phyloP scores from a whole-genome alignment of 2,329 filamentous ascomycete genomes.

The Penicillium brasilianum region DNA sequence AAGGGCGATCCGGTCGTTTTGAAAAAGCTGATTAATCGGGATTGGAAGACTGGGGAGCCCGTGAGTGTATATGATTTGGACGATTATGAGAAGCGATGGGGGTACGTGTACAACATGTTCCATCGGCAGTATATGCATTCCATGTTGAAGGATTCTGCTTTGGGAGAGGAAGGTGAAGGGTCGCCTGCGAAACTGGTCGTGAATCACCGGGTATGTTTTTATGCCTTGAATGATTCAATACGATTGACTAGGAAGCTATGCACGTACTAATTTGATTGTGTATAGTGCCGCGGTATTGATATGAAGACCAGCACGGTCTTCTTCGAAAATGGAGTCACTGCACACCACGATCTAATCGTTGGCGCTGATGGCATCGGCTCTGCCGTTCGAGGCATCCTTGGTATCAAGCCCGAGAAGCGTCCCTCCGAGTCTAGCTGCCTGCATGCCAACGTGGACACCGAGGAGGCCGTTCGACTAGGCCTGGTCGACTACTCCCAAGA shows the following conservation, averaged over 20 bases:
- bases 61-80: constrained; percentile 67
- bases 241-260: too few relatives aligned
- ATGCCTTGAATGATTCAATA: too few relatives aligned
- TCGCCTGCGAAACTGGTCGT: constrained; percentile 59
- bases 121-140: constrained; percentile 71
- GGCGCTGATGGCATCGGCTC: constrained; percentile 73
- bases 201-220: constrained; percentile 55
- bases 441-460: constrained; percentile 67
- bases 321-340: constrained; percentile 59
- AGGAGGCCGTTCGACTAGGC: constrained; percentile 63
- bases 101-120: constrained; percentile 71
- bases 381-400: constrained; percentile 65
- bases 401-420: constrained; percentile 64
- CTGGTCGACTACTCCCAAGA: constrained; percentile 67
- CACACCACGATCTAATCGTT: constrained; percentile 64
- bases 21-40: constrained; percentile 69
- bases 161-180: constrained; percentile 59
- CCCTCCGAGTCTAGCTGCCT: constrained; percentile 66
- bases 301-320: constrained; percentile 55
- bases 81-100: constrained; percentile 70
- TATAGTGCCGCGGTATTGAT: constrained; percentile 58
- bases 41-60: constrained; percentile 72
- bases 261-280: too few relatives aligned
- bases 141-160: constrained; percentile 67
- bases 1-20: constrained; percentile 70